Base-by-base conservation (phyloP, 495 filamentous ascomycete genomes). In the Aspergillus ellipticus region DNA sequence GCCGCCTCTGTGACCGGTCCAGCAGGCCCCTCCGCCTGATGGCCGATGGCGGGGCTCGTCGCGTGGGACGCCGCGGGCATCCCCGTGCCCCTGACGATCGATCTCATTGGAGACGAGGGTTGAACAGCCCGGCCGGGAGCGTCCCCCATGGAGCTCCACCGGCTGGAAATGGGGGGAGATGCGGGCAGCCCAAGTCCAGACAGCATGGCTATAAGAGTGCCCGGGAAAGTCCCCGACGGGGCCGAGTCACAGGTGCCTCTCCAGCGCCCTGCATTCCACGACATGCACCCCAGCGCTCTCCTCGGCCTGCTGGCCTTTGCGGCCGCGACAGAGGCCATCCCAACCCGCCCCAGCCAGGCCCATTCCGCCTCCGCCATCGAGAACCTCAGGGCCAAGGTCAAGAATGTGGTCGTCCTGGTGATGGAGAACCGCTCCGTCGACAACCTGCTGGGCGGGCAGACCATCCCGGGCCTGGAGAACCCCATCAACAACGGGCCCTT, bases 391-490 rank as follows among this genome's bases (percentile, higher is more conserved):
- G 60, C 59, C 50, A 72, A 75, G 47, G 75, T 78, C 65, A 74
- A 78, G 67, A 74, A 77, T 66, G 74, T 78, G 16, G 75, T 77
- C 50, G 57, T 73, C 21, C 62, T 78, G 22, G 63, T 70, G 45
- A 71, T 76, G 71, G 75, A 78, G 60, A 78, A 78, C 58, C 74
- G 75, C 51, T 75, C 75, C 8, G 43, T 76, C 16, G 75, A 79
- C 57, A 79, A 76, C 61, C 39, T 79, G 4, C 66, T 77, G 8
- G 75, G 74, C 49, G 75, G 74, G 1, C 66, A 71, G 55, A 72
- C 55, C 6, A 43, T 61, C n/a, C 58, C 60, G 10, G 74, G 73
- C 16, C 49, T 76, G 6, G 71, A 76, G 48, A 76, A 78, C 54
- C 69, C 72, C 7, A 68, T 76, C 61, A 74, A 76, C 61, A 75